These are phyloP conservation scores for Colletotrichum tofieldiae DNA, from an alignment of 2,329 filamentous ascomycete genomes.

Conservation along the genomic window DNA sequence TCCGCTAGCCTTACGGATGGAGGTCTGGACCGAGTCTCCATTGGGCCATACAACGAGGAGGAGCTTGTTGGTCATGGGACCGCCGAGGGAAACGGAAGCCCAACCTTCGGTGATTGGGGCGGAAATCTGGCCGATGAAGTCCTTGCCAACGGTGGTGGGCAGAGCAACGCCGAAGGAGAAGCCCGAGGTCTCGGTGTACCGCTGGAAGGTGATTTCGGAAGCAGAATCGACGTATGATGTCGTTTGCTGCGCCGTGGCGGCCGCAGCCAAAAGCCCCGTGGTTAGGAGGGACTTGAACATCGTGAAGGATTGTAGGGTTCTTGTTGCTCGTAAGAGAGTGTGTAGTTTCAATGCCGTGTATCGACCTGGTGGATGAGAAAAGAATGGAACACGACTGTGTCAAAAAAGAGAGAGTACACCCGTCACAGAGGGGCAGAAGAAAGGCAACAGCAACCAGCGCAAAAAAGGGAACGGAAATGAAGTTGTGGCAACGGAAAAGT, in stretches of 20 bases:
- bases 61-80: conserved; percentile 60
- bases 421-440: conserved; percentile 40
- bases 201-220: conserved; percentile 39
- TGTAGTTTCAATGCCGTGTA: not conserved
- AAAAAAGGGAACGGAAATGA: conserved; percentile 21
- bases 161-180: conserved; percentile 39
- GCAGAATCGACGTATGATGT: conserved; percentile 28
- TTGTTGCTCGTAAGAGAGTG: conserved; percentile 12
- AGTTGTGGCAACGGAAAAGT: conserved; percentile 7
- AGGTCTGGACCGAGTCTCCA: conserved; percentile 53
- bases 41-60: conserved; percentile 63
- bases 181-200: conserved; percentile 31
- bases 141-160: conserved; percentile 33
- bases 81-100: conserved; percentile 53
- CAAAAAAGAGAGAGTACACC: conserved; percentile 38
- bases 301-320: conserved; percentile 13
- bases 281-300: conserved; percentile 40
- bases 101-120: conserved; percentile 37
- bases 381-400: conserved; percentile 37
- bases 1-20: conserved; percentile 47
- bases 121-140: conserved; percentile 43
- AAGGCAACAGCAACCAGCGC: conserved; percentile 38
- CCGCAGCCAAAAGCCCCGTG: conserved; percentile 32
- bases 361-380: conserved; percentile 1
- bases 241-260: conserved; percentile 41